phyloP scores from a whole-genome alignment of 176 grass and related monocot genomes.

The Carex pumila region DNA sequence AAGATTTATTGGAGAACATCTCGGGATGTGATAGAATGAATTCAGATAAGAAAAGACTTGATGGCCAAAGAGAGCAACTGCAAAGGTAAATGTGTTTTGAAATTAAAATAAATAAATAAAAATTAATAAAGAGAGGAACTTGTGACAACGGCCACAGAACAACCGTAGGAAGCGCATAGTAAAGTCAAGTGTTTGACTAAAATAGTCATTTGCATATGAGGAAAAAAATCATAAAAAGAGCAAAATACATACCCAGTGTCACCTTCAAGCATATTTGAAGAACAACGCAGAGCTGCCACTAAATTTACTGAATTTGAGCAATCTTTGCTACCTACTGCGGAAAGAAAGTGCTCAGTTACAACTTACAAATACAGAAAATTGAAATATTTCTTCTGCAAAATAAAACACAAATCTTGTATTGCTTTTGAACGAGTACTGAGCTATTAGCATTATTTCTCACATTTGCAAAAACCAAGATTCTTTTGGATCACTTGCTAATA shows the following conservation, averaged over 20 bases:
- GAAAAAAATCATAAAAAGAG: neutral
- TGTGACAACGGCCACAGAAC: slow-evolving; percentile 1
- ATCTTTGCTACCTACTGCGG: slow-evolving; percentile 24
- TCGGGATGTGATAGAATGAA: slow-evolving; percentile 68
- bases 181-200: neutral
- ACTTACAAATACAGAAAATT: neutral
- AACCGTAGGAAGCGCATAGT: neutral
- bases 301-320: slow-evolving; percentile 29
- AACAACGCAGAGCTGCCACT: slow-evolving; percentile 54
- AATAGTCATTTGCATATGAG: neutral
- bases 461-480: neutral
- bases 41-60: slow-evolving; percentile 80
- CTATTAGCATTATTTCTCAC: neutral
- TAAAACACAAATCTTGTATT: neutral
- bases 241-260: slow-evolving; percentile 78
- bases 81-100: slow-evolving; percentile 21
- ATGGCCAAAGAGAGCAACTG: slow-evolving; percentile 91
- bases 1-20: slow-evolving; percentile 53
- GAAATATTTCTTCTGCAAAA: neutral
- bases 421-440: neutral
- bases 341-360: slow-evolving; percentile 1
- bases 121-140: neutral
- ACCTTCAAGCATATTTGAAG: slow-evolving; percentile 92
- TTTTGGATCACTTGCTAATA: neutral
- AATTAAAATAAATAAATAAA: neutral